Evolutionary conservation across 139 green algal species (phyloP), one percentile per base, ranked within the genome.

Genomic region (Auxenochlorella pyrenoidosa): DNA sequence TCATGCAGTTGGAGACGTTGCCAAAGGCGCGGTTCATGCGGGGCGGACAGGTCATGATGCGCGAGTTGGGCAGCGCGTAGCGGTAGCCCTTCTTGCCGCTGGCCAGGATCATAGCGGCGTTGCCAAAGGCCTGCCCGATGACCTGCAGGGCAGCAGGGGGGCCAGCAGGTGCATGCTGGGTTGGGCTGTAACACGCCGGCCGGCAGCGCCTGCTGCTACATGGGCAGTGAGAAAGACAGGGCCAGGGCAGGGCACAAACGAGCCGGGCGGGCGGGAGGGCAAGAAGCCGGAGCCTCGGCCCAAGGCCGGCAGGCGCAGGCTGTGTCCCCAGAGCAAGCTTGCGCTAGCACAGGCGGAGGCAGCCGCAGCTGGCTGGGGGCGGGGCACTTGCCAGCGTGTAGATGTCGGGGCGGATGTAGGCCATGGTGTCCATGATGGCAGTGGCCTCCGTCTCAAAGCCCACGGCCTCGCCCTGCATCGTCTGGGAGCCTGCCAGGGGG

Each of bases 81-180:
- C 97, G 93, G 91, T 92, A 93, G 24, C 97, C 97, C 93, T 99
- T 99, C 85, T 96, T 96, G 36, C 97, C 97, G 65, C 93, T 94
- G 0, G 95, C 94, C 65, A 99, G 90, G 43, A 99, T 89, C 89
- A 99, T 98, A n/a, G 94, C 95, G 6, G 97, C 98, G 86, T 98
- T 98, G 26, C 97, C 97, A 40, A 96, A 94, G 0, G 96, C 96
- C 80, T 97, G 90, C 40, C 96, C 96, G 82, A 98, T 96, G 79
- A 95, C 95, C 36, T 98, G 90, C 24, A 93, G 96, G 41, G 8
- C 3, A 30, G 77, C 47, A 40, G 22, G 5, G 47, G 36, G n/a
- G n/a, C n/a, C 34, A 2, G 6, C 44, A 34, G 16, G 54, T 18
- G 51, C 30, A 34, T 4, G 28, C 13, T 72, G 65, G 65, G 12